These are phyloP conservation scores for Phytopythium chamaehyphon DNA, from an alignment of 352 stramenopile species.

Conservation along the genomic window DNA sequence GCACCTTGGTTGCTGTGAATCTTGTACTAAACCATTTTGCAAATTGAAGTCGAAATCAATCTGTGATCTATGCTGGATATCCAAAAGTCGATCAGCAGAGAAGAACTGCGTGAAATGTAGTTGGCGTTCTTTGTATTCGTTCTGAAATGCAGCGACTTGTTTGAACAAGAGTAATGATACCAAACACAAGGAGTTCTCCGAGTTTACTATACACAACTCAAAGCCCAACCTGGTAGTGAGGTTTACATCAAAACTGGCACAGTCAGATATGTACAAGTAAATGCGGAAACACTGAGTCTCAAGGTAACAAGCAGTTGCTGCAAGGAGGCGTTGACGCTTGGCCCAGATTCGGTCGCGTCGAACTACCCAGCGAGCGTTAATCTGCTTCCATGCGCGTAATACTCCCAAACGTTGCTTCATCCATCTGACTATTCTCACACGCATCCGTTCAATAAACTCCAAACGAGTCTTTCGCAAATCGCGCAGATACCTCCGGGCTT, in stretches of 20 bases:
- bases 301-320: conserved; percentile 18
- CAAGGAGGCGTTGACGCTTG: conserved; percentile 35
- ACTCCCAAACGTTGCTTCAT: conserved; percentile 37
- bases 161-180: conserved; percentile 9
- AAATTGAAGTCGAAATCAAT: not conserved
- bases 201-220: conserved; percentile 25
- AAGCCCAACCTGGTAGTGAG: conserved; percentile 6
- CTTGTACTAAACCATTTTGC: too few relatives aligned
- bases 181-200: conserved; percentile 9
- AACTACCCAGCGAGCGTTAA: conserved; percentile 36
- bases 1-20: not conserved
- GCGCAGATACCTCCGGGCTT: conserved; percentile 31
- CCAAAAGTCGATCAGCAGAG: not conserved
- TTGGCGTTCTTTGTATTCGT: not conserved
- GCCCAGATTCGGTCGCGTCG: conserved; percentile 37
- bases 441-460: conserved; percentile 41
- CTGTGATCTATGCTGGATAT: not conserved
- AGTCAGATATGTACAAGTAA: conserved; percentile 30
- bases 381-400: conserved; percentile 42
- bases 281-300: conserved; percentile 25
- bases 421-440: conserved; percentile 38
- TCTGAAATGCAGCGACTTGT: conserved; percentile 14
- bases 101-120: not conserved
- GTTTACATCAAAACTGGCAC: not conserved
- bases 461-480: conserved; percentile 24